phyloP scores from a whole-genome alignment of 257 asterid genomes.

The Jacaranda mimosifolia region DNA sequence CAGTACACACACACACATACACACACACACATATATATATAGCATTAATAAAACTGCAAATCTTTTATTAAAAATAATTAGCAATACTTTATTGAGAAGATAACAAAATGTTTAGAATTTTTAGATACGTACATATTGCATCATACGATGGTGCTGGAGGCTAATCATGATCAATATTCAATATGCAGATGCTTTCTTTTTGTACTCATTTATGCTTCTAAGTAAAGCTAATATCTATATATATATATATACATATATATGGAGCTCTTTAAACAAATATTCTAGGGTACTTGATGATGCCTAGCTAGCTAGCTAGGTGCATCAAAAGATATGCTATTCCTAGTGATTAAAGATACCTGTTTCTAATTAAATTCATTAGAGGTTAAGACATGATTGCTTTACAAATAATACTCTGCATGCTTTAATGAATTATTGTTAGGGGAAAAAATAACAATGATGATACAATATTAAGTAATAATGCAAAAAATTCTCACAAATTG shows the following conservation, averaged over 20 bases:
- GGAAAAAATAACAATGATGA: too few species aligned
- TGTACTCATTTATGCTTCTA: constrained; percentile 73
- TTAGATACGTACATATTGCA: not conserved
- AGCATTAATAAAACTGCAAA: too few species aligned
- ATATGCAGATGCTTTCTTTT: constrained; percentile 51
- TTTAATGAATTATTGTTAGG: not conserved
- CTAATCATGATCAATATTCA: constrained; percentile 42
- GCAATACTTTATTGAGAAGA: not conserved
- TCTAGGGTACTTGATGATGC: constrained; percentile 43
- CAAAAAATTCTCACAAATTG: too few species aligned
- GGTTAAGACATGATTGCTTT: not conserved
- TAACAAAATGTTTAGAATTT: not conserved
- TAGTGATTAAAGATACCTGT: not conserved
- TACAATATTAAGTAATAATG: too few species aligned
- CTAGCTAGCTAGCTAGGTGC: constrained; percentile 29
- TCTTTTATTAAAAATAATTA: too few species aligned
- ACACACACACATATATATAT: too few species aligned
- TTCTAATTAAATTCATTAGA: not conserved
- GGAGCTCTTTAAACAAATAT: constrained; percentile 34
- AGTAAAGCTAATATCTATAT: constrained; percentile 63
- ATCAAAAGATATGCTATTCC: constrained; percentile 23
- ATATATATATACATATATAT: not conserved
- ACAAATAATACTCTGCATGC: not conserved
- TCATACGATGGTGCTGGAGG: constrained; percentile 31
- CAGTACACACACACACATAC: not conserved